phyloP scores from a whole-genome alignment of 2,329 filamentous ascomycete genomes.

The Canariomyces notabilis region DNA sequence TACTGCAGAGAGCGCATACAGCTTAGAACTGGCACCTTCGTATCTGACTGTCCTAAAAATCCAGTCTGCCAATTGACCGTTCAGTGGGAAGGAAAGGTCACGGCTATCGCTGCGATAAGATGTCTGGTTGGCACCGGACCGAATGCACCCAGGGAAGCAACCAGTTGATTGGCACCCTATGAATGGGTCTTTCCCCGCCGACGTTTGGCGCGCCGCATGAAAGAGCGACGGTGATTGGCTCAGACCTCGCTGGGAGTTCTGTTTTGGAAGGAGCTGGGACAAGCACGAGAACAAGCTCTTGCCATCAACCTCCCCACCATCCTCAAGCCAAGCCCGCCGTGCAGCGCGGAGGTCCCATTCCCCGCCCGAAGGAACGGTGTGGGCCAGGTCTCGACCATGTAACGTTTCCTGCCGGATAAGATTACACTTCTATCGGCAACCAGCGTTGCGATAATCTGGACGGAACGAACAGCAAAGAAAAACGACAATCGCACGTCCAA shows the following conservation, averaged over 20 bases:
- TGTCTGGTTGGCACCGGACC: conserved; percentile 5
- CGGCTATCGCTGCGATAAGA: background rate
- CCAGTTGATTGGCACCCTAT: conserved; percentile 10
- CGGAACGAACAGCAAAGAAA: background rate
- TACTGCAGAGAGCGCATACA: too few species aligned
- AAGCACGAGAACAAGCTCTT: conserved; percentile 10
- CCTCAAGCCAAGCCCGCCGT: background rate
- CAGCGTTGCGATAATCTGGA: background rate
- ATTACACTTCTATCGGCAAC: background rate
- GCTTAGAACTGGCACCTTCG: too few species aligned
- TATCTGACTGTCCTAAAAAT: too few species aligned
- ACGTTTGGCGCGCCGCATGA: background rate
- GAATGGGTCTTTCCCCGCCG: background rate
- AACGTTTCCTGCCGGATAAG: conserved; percentile 6
- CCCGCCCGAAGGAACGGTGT: background rate
- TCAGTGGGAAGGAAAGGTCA: too few species aligned
- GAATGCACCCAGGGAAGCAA: conserved; percentile 2
- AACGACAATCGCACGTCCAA: background rate
- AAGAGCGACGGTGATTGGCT: conserved; percentile 9
- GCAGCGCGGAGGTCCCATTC: background rate
- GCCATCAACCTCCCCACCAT: conserved; percentile 7
- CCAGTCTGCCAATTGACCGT: too few species aligned
- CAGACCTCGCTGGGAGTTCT: background rate
- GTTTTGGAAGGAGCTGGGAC: conserved; percentile 22
- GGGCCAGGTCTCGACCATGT: conserved; percentile 5